These are phyloP conservation scores for Wickerhamiella slavikovae DNA, from an alignment of 805 yeast genomes.

Conservation along the genomic window DNA sequence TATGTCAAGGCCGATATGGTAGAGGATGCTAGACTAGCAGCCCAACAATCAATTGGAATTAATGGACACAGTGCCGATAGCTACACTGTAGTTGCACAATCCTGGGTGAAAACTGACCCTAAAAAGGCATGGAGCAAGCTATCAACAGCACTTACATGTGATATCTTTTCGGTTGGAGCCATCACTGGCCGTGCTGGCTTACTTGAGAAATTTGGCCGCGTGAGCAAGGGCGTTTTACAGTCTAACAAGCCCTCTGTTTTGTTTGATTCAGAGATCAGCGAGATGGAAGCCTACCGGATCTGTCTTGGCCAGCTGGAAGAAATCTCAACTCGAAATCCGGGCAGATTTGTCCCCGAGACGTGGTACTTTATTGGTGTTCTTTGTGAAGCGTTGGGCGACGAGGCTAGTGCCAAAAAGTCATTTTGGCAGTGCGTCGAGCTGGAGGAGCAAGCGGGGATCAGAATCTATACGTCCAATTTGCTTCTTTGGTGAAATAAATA, in stretches of 20 bases:
- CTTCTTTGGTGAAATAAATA: no score
- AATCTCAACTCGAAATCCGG: conserved; percentile 17
- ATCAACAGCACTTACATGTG: conserved; percentile 7
- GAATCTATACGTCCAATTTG: no score
- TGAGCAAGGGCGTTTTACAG: neutral
- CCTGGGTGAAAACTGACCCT: conserved; percentile 4
- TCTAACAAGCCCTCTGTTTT: conserved; percentile 1
- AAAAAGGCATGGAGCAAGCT: conserved; percentile 5
- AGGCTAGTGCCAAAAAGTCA: conserved; percentile 25
- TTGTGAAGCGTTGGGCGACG: conserved; percentile 38
- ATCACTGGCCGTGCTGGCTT: conserved; percentile 8
- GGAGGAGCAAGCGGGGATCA: no score
- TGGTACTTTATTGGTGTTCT: conserved; percentile 50
- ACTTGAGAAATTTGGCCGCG: conserved; percentile 1
- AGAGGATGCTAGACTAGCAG: conserved; percentile 48
- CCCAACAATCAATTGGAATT: conserved; percentile 45
- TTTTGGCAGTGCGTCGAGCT: conserved; percentile 45
- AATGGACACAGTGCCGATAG: conserved; percentile 28
- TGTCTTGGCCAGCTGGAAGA: conserved; percentile 6
- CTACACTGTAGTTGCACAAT: conserved; percentile 3
- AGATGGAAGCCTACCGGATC: conserved; percentile 3
- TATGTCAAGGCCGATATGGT: conserved; percentile 34
- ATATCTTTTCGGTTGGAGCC: conserved; percentile 7
- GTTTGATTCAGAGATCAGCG: conserved; percentile 1
- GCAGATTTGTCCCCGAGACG: conserved; percentile 32